phyloP scores from a whole-genome alignment of 768 basidiomycete genomes.

The Sarcomyxa edulis region DNA sequence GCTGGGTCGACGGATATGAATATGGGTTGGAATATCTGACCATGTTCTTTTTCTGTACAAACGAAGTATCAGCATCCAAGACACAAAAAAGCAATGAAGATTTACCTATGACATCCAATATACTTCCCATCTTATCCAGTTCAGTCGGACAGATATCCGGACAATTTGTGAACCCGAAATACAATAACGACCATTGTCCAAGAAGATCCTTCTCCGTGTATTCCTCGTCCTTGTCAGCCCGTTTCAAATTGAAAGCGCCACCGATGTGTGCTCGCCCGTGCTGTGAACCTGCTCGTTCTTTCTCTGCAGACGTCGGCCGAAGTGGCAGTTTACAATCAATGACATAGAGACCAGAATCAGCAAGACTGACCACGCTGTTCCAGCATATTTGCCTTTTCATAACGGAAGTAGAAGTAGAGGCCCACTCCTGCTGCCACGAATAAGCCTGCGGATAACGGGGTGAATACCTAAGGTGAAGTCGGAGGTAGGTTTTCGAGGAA shows the following conservation, averaged over 20 bases:
- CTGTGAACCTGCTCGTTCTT: constrained; percentile 66
- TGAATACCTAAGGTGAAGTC: constrained; percentile 67
- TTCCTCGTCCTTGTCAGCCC: constrained; percentile 49
- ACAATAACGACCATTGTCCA: constrained; percentile 88
- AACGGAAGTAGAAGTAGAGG: constrained; percentile 82
- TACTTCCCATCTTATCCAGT: constrained; percentile 86
- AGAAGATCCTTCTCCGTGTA: constrained; percentile 83
- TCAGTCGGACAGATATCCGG: constrained; percentile 99
- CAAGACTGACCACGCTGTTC: constrained; percentile 65
- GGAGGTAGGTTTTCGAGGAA: not conserved
- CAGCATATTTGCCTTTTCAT: constrained; percentile 75
- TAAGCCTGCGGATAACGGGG: constrained; percentile 75
- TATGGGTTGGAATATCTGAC: constrained; percentile 74
- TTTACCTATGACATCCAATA: constrained; percentile 72
- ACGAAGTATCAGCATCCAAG: not conserved
- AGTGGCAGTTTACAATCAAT: not conserved
- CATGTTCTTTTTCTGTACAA: constrained; percentile 58
- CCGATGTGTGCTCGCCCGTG: constrained; percentile 88
- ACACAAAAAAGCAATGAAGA: constrained; percentile 6
- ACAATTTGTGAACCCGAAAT: constrained; percentile 99
- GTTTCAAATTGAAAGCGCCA: constrained; percentile 78
- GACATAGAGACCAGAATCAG: constrained; percentile 1
- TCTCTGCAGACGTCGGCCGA: no score
- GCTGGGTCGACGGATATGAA: constrained; percentile 98
- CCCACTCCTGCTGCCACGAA: constrained; percentile 83